Percentiles rank a stretch among this genome's conserved stretches.
These are phyloP conservation scores for Heliamphora pulchella DNA, from an alignment of 179 eudicot species.

Conservation along the genomic window DNA sequence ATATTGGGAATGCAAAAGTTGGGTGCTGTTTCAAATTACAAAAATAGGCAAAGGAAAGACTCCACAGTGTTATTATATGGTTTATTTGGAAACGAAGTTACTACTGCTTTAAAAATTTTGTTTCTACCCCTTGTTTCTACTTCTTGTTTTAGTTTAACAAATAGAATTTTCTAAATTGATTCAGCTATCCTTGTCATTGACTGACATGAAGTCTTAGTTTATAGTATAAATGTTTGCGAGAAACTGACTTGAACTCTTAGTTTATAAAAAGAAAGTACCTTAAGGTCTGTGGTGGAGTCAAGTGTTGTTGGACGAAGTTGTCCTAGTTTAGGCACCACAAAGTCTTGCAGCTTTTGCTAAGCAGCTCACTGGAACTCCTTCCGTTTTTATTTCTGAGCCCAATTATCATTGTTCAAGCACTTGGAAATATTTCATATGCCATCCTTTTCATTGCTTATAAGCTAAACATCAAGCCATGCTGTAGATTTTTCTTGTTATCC, in stretches of 20 bases:
- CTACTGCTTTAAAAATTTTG: no score
- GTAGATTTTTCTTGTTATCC: not conserved
- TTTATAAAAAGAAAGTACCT: not conserved
- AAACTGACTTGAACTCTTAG: not conserved
- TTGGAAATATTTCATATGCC: not conserved
- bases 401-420: not conserved
- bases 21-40: no score
- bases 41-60: no score
- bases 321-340: not conserved
- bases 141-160: slow-evolving; percentile 1
- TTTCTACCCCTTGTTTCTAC: no score
- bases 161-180: not conserved
- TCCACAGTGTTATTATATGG: no score
- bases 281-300: not conserved
- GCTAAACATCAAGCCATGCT: not conserved
- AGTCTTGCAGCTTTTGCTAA: not conserved
- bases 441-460: slow-evolving; percentile 2
- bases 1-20: no score
- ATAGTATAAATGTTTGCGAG: not conserved
- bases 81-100: no score
- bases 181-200: not conserved
- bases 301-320: not conserved
- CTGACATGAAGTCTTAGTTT: not conserved
- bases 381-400: not conserved
- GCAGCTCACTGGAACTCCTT: not conserved